These are phyloP conservation scores for Leishmania braziliensis DNA, from an alignment of 208 protist genomes.

Conservation along the genomic window DNA sequence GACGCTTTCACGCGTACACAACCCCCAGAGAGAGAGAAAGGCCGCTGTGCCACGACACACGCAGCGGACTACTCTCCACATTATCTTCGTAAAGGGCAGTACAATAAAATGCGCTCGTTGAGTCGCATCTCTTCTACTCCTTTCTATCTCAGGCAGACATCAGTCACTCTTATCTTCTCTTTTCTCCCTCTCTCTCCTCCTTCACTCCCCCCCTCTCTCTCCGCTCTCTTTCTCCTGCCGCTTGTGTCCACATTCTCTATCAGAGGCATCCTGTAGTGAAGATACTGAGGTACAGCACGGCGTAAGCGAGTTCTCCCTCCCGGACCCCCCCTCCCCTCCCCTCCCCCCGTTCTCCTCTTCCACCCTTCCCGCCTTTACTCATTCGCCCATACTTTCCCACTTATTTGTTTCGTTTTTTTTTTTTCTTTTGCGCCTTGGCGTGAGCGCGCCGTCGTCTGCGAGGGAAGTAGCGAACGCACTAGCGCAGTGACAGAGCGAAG, in stretches of 20 bases:
- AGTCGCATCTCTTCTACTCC: not conserved
- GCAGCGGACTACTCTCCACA: not conserved
- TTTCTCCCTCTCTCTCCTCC: conserved; percentile 12
- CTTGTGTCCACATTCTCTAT: not conserved
- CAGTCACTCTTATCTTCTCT: not conserved
- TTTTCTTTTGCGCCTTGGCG: not conserved
- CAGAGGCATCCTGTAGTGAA: not conserved
- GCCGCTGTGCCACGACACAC: not conserved
- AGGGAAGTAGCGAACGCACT: not conserved
- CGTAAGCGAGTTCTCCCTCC: too few relatives aligned
- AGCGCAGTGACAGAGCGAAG: not conserved
- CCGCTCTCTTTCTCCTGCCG: too few relatives aligned
- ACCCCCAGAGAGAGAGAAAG: not conserved
- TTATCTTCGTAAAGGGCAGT: not conserved
- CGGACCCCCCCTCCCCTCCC: too few relatives aligned
- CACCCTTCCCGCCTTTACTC: not conserved
- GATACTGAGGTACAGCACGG: too few relatives aligned
- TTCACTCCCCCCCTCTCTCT: too few relatives aligned
- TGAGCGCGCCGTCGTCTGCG: not conserved
- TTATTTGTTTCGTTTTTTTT: not conserved
- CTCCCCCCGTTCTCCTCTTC: not conserved
- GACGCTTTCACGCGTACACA: not conserved
- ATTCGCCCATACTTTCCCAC: not conserved
- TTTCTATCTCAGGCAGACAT: not conserved
- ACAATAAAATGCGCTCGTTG: not conserved